phyloP scores from a whole-genome alignment of 176 grass and related monocot genomes.

The Calamus simplicifolius region DNA sequence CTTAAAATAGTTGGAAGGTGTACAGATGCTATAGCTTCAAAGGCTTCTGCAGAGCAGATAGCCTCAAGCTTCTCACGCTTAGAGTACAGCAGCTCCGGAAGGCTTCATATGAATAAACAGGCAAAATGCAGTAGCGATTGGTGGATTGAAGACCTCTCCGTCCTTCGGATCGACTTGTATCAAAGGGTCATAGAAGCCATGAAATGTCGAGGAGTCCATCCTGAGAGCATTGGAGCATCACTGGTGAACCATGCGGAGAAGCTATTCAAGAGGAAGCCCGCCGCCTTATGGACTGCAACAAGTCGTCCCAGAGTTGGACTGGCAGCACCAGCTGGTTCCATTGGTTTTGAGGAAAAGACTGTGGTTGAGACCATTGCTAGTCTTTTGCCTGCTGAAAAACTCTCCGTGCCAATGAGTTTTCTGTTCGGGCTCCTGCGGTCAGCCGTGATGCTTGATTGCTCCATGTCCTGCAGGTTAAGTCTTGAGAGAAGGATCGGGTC shows the following conservation, averaged over 20 bases:
- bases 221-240: conserved; percentile 16
- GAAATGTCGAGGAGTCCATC: conserved; percentile 10
- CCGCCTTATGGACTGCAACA: background rate
- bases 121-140: conserved; percentile 13
- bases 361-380: conserved; percentile 31
- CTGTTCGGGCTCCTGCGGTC: conserved; percentile 31
- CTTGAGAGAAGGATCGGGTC: conserved; percentile 40
- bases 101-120: conserved; percentile 13
- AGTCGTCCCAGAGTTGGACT: background rate
- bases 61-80: conserved; percentile 21
- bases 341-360: conserved; percentile 17
- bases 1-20: conserved; percentile 16
- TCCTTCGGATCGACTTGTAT: conserved; percentile 15
- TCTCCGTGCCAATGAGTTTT: conserved; percentile 13
- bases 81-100: conserved; percentile 19
- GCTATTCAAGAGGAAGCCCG: background rate
- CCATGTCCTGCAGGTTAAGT: conserved; percentile 23
- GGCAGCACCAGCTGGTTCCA: background rate
- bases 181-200: conserved; percentile 11
- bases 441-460: conserved; percentile 32
- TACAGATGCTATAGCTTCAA: conserved; percentile 11
- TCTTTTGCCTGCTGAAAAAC: conserved; percentile 30
- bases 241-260: conserved; percentile 13
- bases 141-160: conserved; percentile 23
- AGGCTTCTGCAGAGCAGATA: conserved; percentile 16